Evolutionary conservation across 345 rosid species (phyloP).

Genomic region (Punica granatum): DNA sequence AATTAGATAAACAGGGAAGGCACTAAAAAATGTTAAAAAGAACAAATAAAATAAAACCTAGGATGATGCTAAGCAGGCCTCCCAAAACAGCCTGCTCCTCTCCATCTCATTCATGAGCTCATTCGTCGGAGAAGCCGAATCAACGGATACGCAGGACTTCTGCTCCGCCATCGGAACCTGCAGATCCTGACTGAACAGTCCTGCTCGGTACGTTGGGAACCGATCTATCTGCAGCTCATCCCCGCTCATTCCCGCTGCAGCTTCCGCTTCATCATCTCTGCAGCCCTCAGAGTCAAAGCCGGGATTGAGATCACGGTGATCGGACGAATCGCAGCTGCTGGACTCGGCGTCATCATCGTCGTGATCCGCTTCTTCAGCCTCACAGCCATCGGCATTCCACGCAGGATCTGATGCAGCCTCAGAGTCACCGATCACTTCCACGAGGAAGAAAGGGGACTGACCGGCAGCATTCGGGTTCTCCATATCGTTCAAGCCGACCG

Average conservation of each 20-base stretch:
- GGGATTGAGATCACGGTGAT: neutral
- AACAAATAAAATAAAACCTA: neutral
- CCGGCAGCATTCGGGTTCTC: conserved; percentile 20
- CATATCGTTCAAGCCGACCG: conserved; percentile 10
- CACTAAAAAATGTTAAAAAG: neutral
- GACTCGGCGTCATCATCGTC: conserved; percentile 67
- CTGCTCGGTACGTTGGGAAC: neutral
- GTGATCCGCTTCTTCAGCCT: conserved; percentile 24
- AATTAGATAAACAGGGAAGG: no score
- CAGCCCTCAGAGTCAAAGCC: neutral
- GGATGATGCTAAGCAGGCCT: conserved; percentile 73
- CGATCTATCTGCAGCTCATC: conserved; percentile 18
- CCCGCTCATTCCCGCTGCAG: conserved; percentile 13
- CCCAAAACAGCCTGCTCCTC: conserved; percentile 74
- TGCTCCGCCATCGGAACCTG: neutral
- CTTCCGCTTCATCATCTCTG: conserved; percentile 11
- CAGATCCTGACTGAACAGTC: conserved; percentile 10
- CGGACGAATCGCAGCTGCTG: conserved; percentile 28
- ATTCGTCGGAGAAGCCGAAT: conserved; percentile 12
- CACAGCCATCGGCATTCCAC: neutral
- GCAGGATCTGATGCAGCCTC: conserved; percentile 29
- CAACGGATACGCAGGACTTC: conserved; percentile 25
- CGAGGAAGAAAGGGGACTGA: conserved; percentile 35
- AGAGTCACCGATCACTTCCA: conserved; percentile 72
- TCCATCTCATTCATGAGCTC: conserved; percentile 49